Evolutionary conservation across 805 yeast species (phyloP).

Genomic region (Starmerella lactis-condensi): DNA sequence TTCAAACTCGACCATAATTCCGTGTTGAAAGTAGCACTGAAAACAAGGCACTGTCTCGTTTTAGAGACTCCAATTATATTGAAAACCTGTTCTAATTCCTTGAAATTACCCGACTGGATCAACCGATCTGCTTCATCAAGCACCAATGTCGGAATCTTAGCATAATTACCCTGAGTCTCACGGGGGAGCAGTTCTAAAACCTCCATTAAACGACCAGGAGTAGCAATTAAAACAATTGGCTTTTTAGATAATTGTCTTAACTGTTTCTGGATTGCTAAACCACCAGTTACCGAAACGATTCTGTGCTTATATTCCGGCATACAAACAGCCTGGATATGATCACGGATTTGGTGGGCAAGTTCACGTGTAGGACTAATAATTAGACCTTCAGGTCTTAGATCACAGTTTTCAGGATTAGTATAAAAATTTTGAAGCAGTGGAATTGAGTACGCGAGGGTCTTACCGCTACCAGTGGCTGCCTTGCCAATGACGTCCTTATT

Average conservation of each 20-base stretch:
- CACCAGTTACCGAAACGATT: constrained; percentile 76
- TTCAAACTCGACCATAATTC: constrained; percentile 59
- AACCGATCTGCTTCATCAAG: constrained; percentile 93
- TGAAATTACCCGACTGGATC: constrained; percentile 89
- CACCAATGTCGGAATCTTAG: constrained; percentile 35
- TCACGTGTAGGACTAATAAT: constrained; percentile 93
- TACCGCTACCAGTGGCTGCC: constrained; percentile 96
- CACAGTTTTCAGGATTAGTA: constrained; percentile 11
- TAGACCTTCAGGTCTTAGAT: constrained; percentile 31
- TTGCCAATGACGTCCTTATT: constrained; percentile 82
- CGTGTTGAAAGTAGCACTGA: constrained; percentile 80
- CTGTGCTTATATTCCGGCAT: constrained; percentile 14
- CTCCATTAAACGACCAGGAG: constrained; percentile 87
- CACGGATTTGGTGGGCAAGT: constrained; percentile 79
- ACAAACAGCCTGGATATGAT: constrained; percentile 39
- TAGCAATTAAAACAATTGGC: constrained; percentile 72
- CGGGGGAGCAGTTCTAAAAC: constrained; percentile 31
- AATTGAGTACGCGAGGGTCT: constrained; percentile 85
- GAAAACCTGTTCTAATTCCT: constrained; percentile 68
- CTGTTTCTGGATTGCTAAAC: constrained; percentile 84
- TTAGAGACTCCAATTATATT: constrained; percentile 40
- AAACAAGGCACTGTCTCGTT: constrained; percentile 68
- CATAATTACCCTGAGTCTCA: constrained; percentile 25
- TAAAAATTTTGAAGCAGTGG: constrained; percentile 60
- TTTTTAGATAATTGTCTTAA: constrained; percentile 50